Percentiles rank a stretch among this genome's conserved stretches.
Evolutionary conservation across 306 rosid genomes (phyloP).

Genomic region (Begonia loranthoides): DNA sequence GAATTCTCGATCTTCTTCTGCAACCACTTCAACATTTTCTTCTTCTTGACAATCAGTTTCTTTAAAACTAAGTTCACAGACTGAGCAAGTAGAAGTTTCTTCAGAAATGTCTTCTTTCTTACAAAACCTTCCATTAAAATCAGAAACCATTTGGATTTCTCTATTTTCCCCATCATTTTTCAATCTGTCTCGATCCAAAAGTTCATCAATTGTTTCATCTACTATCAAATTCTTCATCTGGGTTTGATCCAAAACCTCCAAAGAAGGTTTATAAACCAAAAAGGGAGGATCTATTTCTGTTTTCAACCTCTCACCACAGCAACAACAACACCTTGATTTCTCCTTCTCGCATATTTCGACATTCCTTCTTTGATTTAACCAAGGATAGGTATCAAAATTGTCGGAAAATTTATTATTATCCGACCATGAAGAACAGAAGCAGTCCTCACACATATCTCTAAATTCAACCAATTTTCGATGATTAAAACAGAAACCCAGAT

Average conservation of each 20-base stretch:
- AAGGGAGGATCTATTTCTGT: conserved; percentile 51
- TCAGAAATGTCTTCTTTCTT: conserved; percentile 14
- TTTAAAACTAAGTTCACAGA: conserved; percentile 34
- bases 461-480: conserved; percentile 58
- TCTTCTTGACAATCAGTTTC: conserved; percentile 26
- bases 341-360: conserved; percentile 26
- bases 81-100: conserved; percentile 45
- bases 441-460: conserved; percentile 66
- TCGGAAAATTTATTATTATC: conserved; percentile 30
- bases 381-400: conserved; percentile 43
- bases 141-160: conserved; percentile 29
- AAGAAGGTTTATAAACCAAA: conserved; percentile 50
- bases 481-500: conserved; percentile 48
- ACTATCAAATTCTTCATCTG: conserved; percentile 33
- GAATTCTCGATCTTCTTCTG: conserved; percentile 17
- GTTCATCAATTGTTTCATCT: conserved; percentile 25
- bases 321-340: conserved; percentile 37
- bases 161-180: conserved; percentile 21
- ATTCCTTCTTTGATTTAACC: conserved; percentile 53
- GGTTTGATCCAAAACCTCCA: conserved; percentile 41
- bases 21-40: conserved; percentile 17
- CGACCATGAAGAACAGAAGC: conserved; percentile 44
- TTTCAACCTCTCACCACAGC: conserved; percentile 55
- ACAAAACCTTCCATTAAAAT: conserved; percentile 28
- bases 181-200: conserved; percentile 42